Evolutionary conservation across 139 green algal genomes (phyloP).

Genomic region (Haematococcus lacustris): DNA sequence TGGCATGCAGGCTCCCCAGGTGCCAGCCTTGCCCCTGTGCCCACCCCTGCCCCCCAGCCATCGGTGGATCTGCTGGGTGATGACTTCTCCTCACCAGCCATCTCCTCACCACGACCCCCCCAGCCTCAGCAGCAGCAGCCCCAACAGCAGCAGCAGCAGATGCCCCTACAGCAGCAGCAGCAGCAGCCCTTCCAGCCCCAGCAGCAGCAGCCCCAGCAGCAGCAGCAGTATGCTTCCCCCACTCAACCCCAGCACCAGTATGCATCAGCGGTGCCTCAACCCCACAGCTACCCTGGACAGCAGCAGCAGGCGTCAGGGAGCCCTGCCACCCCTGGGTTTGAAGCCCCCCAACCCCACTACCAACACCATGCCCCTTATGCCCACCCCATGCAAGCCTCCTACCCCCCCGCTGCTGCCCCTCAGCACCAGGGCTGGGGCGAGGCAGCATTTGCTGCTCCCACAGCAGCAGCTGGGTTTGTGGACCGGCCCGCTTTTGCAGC

Average conservation of each 20-base stretch:
- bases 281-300: neutral
- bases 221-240: neutral
- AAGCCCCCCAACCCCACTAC: neutral
- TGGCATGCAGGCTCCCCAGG: neutral
- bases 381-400: neutral
- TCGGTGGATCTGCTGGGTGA: conserved; percentile 10
- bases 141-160: neutral
- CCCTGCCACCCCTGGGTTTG: neutral
- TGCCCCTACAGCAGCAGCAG: neutral
- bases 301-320: neutral
- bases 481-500: neutral
- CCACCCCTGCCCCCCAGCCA: neutral
- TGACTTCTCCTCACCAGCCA: conserved; percentile 1
- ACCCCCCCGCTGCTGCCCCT: neutral
- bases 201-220: too few relatives aligned
- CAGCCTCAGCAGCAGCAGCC: neutral
- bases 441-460: neutral
- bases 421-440: neutral
- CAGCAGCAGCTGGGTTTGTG: neutral
- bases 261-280: neutral
- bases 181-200: neutral
- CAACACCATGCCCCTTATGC: neutral
- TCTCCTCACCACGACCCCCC: neutral
- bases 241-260: neutral
- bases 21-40: neutral